These are phyloP conservation scores for Penicillium coffeae DNA, from an alignment of 495 filamentous ascomycete species.

Conservation along the genomic window DNA sequence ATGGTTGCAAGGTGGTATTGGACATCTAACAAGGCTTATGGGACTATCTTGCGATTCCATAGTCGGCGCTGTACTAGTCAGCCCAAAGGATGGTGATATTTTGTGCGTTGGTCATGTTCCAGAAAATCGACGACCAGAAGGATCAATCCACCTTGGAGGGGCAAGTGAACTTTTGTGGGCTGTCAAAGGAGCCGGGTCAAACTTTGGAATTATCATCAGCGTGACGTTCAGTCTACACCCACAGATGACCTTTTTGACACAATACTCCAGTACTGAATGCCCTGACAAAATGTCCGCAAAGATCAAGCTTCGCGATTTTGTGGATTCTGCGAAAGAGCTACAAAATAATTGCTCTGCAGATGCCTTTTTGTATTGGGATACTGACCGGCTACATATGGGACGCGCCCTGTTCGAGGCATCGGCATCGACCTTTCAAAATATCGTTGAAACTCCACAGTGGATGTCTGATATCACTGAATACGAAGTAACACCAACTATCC, in stretches of 20 bases:
- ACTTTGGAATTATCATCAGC: constrained; percentile 60
- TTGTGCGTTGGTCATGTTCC: constrained; percentile 50
- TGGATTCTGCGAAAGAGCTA: constrained; percentile 41
- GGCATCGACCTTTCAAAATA: too few relatives aligned
- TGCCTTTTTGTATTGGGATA: constrained; percentile 57
- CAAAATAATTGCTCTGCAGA: constrained; percentile 49
- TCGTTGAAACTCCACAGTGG: too few relatives aligned
- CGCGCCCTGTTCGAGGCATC: too few relatives aligned
- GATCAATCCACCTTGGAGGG: constrained; percentile 42
- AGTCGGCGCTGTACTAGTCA: constrained; percentile 56
- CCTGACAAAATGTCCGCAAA: constrained; percentile 35
- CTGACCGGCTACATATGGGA: too few relatives aligned
- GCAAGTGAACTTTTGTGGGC: constrained; percentile 58
- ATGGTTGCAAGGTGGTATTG: constrained; percentile 65
- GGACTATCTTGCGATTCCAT: constrained; percentile 61
- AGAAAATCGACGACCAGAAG: constrained; percentile 42
- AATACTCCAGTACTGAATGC: too few relatives aligned
- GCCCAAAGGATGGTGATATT: constrained; percentile 46
- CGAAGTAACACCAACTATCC: too few relatives aligned
- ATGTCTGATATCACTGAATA: too few relatives aligned
- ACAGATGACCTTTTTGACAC: constrained; percentile 50
- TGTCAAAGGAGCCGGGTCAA: constrained; percentile 58
- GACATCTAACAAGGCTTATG: constrained; percentile 53
- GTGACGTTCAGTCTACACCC: constrained; percentile 51
- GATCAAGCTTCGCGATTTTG: constrained; percentile 44